Evolutionary conservation across 345 rosid species (phyloP), one percentile per base, ranked within the genome.

Genomic region (Camelina hispida): DNA sequence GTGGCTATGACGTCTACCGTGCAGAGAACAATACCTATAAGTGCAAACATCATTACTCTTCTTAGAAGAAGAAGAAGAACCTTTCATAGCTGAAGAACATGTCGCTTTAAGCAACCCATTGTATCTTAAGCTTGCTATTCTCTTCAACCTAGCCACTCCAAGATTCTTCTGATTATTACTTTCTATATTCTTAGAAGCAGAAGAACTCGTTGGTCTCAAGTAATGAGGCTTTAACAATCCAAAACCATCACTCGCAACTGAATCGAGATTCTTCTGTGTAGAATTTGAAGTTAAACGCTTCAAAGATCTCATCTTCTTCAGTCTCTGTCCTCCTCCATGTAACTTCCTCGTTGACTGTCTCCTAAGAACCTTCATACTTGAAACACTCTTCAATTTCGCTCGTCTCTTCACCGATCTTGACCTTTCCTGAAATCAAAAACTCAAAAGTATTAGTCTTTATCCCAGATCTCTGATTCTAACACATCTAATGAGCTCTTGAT

Each of bases 21-120:
- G 99, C 32, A 96, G 84, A 64, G 99, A 96, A 65, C 99, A 96
- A 55, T 93, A 96, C 78, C 81, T 87, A 68, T 90, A 96, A 1
- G 76, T 76, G 65, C 99, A 95, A 25, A 63, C 66, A 72, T 78
- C 66, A 23, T 74, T 75, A 44, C 80, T 77, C 61, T 82, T 71
- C 80, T 89, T 95, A 18, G 91, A 81, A 62, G 69, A 64, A 62
- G 69, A 64, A 25, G 90, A 81, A 25, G 90, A 81, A 46, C 76
- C 85, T 83, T 89, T 95, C 71, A 95, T 85, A 62, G 87, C 79
- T 12, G 97, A 93, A 46, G 99, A 93, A 72, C 97, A 92, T 6
- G 98, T 95, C 57, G 91, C 80, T 82, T 76, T 87, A 34, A 82
- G 76, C 48, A 88, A 30, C 22, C 76, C 62, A 11, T 62, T 56